A percentile compares a stretch with the other conserved stretches of the same genome.
Evolutionary conservation across 306 rosid genomes (phyloP).

Genomic region (Begonia masoniana): DNA sequence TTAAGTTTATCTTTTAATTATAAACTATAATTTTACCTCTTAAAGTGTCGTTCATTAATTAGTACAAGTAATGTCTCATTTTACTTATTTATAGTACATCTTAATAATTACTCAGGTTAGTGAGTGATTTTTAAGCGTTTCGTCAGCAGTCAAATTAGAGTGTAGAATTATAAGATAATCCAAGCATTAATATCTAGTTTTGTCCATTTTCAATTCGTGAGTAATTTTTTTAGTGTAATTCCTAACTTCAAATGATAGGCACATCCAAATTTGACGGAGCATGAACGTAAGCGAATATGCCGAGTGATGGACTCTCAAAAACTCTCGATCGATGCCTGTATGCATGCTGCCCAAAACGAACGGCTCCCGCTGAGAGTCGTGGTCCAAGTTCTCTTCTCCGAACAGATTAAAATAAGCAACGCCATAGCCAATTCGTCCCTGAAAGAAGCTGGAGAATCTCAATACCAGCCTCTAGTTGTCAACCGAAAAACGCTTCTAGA

Average conservation of each 20-base stretch:
- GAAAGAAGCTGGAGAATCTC: constrained; percentile 50
- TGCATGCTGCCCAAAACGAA: constrained; percentile 98
- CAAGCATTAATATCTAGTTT: too few relatives aligned
- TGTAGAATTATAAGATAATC: too few relatives aligned
- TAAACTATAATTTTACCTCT: too few relatives aligned
- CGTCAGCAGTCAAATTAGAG: too few relatives aligned
- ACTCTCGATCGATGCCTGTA: constrained; percentile 95
- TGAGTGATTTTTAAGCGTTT: too few relatives aligned
- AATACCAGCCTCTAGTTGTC: constrained; percentile 45
- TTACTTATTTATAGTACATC: too few relatives aligned
- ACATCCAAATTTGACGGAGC: constrained; percentile 87
- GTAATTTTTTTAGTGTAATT: too few relatives aligned
- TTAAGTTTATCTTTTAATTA: too few relatives aligned
- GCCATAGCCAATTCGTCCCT: constrained; percentile 51
- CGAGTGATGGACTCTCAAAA: constrained; percentile 97
- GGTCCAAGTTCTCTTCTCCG: constrained; percentile 91
- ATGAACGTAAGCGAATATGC: constrained; percentile 89
- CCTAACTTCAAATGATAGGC: constrained; percentile 35
- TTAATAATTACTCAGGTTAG: too few relatives aligned
- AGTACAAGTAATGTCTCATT: too few relatives aligned
- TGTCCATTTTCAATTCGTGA: too few relatives aligned
- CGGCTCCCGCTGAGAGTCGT: constrained; percentile 91
- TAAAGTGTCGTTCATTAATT: neutral
- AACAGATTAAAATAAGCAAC: constrained; percentile 85
- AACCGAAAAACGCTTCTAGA: constrained; percentile 78